Percentiles rank a stretch among this genome's conserved stretches.
Evolutionary conservation across 495 filamentous ascomycete genomes (phyloP).

Genomic region (Monascus purpureus): DNA sequence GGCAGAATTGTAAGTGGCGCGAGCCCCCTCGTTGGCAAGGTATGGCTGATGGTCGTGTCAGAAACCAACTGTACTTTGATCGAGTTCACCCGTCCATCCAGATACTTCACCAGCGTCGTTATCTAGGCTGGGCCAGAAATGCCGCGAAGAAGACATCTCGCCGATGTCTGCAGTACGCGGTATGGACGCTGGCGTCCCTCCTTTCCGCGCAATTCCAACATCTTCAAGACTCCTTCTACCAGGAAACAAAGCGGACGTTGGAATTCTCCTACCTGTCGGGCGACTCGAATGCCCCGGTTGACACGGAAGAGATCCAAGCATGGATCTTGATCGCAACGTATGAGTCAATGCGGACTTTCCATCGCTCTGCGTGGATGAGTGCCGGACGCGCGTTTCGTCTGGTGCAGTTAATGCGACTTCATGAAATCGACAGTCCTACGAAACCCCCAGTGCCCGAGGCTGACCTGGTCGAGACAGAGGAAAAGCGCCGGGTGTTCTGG

Average conservation of each 20-base stretch:
- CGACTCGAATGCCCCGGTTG: no score
- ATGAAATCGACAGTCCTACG: constrained; percentile 36
- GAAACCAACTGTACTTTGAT: constrained; percentile 45
- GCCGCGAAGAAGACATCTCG: constrained; percentile 16
- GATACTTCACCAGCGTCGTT: constrained; percentile 35
- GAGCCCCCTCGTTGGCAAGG: background rate
- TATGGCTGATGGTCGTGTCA: no score
- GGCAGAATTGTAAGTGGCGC: constrained; percentile 26
- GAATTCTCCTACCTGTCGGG: no score
- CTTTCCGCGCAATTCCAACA: constrained; percentile 38
- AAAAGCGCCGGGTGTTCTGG: constrained; percentile 32
- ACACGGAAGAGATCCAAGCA: constrained; percentile 26
- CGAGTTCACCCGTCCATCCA: constrained; percentile 40
- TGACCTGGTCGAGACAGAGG: constrained; percentile 14
- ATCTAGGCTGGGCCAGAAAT: constrained; percentile 22
- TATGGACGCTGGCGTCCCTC: constrained; percentile 40
- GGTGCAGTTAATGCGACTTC: constrained; percentile 32
- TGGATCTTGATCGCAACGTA: constrained; percentile 37
- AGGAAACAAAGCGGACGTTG: constrained; percentile 33
- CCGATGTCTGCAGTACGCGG: constrained; percentile 41
- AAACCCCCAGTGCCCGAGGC: background rate
- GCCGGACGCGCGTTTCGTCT: constrained; percentile 38
- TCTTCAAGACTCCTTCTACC: constrained; percentile 31
- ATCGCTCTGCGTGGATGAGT: constrained; percentile 34
- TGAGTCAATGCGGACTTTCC: constrained; percentile 29